Conservation (phyloP, 106 monocot genomes). For the Allium fistulosum region DNA sequence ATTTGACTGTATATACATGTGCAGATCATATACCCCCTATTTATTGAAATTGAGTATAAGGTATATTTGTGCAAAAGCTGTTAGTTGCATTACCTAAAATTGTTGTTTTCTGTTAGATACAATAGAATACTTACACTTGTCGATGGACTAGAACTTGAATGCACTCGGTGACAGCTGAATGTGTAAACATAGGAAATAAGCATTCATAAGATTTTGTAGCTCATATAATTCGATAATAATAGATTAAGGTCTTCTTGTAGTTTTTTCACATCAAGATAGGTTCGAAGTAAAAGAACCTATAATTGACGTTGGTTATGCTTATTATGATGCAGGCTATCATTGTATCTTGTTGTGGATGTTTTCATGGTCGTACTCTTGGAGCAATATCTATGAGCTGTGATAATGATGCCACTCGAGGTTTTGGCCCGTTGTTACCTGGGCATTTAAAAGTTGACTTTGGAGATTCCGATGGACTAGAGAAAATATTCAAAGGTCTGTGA, state of each 20-base stretch:
- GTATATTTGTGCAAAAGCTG: not conserved
- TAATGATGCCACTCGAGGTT: constrained; percentile 92
- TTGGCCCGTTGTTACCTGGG: constrained; percentile 87
- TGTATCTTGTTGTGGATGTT: constrained; percentile 97
- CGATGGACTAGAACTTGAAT: no score
- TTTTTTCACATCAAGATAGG: not conserved
- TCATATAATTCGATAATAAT: not conserved
- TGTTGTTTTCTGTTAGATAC: no score
- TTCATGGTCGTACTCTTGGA: constrained; percentile 93
- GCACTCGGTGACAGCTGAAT: no score
- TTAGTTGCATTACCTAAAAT: not conserved
- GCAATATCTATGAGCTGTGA: constrained; percentile 99
- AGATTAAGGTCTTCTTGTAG: not conserved
- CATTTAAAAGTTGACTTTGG: constrained; percentile 97
- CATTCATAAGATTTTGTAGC: not conserved
- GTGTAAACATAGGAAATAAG: no score
- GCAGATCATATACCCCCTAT: no score
- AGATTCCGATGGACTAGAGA: constrained; percentile 57
- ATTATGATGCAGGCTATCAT: constrained; percentile 59
- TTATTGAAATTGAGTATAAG: not conserved
- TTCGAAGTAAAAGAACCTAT: not conserved
- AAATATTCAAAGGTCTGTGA: constrained; percentile 64
- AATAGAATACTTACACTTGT: no score
- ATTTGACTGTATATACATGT: no score
- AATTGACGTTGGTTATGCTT: not conserved